Evolutionary conservation across 2,329 filamentous ascomycete species (phyloP).

Genomic region (Cladobotryum mycophilum): DNA sequence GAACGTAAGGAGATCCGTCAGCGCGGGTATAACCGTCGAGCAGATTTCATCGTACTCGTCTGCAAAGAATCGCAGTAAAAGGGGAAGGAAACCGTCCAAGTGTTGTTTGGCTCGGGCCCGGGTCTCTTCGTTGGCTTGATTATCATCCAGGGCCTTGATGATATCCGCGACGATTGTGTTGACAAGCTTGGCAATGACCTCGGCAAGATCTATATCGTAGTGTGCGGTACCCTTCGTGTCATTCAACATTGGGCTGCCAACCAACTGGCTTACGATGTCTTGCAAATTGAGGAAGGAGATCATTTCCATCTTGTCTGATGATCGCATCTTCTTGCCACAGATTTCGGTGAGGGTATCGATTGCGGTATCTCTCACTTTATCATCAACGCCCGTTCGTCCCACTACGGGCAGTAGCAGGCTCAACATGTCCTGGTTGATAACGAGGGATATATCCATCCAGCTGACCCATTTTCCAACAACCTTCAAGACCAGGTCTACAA

Average conservation of each 20-base stretch:
- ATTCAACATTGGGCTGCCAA: slow-evolving; percentile 72
- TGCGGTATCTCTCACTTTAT: slow-evolving; percentile 81
- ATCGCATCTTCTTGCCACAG: slow-evolving; percentile 95
- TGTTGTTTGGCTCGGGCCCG: slow-evolving; percentile 73
- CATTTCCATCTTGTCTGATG: slow-evolving; percentile 87
- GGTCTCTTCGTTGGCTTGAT: slow-evolving; percentile 53
- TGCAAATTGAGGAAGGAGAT: slow-evolving; percentile 85
- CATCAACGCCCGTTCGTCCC: slow-evolving; percentile 64
- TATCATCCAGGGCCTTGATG: slow-evolving; percentile 74
- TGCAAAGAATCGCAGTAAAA: slow-evolving; percentile 87
- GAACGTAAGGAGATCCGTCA: slow-evolving; percentile 88
- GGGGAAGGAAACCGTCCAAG: slow-evolving; percentile 76
- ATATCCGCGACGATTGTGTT: slow-evolving; percentile 86
- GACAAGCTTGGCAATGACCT: slow-evolving; percentile 90
- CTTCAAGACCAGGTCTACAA: slow-evolving; percentile 83
- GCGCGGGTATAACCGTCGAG: slow-evolving; percentile 86
- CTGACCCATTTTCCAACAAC: slow-evolving; percentile 96
- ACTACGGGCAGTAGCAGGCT: slow-evolving; percentile 79
- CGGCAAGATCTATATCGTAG: slow-evolving; percentile 93
- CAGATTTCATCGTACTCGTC: slow-evolving; percentile 98
- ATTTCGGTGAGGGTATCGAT: slow-evolving; percentile 95
- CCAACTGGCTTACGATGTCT: slow-evolving; percentile 77
- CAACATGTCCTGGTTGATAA: slow-evolving; percentile 87
- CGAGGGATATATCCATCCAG: slow-evolving; percentile 94
- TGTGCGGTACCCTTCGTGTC: slow-evolving; percentile 73